Conservation (phyloP, 139 green algal genomes). For the Chlamydomonas eustigma region DNA sequence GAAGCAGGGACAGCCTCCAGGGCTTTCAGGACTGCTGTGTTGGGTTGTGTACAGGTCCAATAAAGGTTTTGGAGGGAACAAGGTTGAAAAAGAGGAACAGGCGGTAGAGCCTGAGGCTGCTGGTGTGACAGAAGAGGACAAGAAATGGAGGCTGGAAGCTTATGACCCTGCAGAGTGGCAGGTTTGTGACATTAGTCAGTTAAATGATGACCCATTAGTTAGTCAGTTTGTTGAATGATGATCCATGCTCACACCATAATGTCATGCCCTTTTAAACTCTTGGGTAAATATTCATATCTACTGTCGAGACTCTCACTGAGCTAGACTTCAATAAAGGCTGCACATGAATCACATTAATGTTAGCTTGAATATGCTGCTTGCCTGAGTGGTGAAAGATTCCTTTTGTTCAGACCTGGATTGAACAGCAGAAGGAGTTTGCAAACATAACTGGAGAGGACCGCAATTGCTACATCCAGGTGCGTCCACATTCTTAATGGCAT, state of each 20-base stretch:
- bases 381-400: no score
- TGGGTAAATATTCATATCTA: no score
- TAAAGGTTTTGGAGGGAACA: not conserved
- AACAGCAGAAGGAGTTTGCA: conserved; percentile 63
- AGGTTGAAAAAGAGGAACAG: not conserved
- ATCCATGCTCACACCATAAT: no score
- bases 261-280: no score
- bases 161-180: conserved; percentile 51
- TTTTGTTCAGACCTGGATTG: conserved; percentile 64
- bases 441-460: conserved; percentile 14
- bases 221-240: conserved; percentile 2
- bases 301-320: no score
- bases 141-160: conserved; percentile 63
- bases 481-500: no score
- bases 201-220: no score
- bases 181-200: conserved; percentile 16
- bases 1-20: not conserved
- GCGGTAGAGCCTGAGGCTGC: not conserved
- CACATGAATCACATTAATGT: no score
- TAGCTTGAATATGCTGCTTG: no score
- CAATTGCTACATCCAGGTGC: conserved; percentile 59
- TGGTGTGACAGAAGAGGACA: conserved; percentile 42
- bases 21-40: not conserved
- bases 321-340: no score
- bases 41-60: not conserved